Base-by-base conservation (phyloP, 352 stramenopile genomes). In the Pythium apleroticum region DNA sequence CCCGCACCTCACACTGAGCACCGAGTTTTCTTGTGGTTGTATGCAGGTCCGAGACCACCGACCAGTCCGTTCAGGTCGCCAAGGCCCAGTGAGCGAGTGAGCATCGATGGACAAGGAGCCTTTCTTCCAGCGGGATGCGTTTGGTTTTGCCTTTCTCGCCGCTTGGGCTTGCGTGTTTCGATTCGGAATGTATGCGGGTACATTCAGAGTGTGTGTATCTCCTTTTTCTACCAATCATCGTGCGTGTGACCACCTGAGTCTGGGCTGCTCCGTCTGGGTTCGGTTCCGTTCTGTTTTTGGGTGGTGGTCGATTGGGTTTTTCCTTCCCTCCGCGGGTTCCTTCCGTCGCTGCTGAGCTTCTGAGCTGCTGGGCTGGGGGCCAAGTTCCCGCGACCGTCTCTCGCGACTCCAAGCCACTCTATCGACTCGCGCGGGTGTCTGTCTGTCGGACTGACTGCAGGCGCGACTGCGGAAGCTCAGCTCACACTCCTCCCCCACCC, bases 41-140 rank as follows among this genome's bases (percentile, higher is more conserved):
- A n/a, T 35, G 22, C 30, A 69, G 63, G 30, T 39, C 48, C 28
- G 63, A 70, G 17, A 25, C 52, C 31, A 35, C 57, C 15, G 39
- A 54, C 14, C 37, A 65, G 50, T 15, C 57, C 6, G 50, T 55
- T 19, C 50, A 62, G n/a, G 50, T 52, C 19, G 52, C 57, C 41
- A 70, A 70, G 57, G 64, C 64, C n/a, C 39, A 70, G 19, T 69
- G 57, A 64, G n/a, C 5, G 15, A 14, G 39, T 20, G n/a, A n/a
- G n/a, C n/a, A n/a, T n/a, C n/a, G n/a, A n/a, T n/a, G n/a, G n/a
- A n/a, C n/a, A n/a, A n/a, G n/a, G n/a, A n/a, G n/a, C n/a, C n/a
- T n/a, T n/a, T n/a, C n/a, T n/a, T n/a, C n/a, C n/a, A n/a, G n/a
- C n/a, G 9, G 20, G 43, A 50, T 50, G 22, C 43, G 22, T 50